Conservation (phyloP, 805 yeast genomes). For the Ogataea saltuana region DNA sequence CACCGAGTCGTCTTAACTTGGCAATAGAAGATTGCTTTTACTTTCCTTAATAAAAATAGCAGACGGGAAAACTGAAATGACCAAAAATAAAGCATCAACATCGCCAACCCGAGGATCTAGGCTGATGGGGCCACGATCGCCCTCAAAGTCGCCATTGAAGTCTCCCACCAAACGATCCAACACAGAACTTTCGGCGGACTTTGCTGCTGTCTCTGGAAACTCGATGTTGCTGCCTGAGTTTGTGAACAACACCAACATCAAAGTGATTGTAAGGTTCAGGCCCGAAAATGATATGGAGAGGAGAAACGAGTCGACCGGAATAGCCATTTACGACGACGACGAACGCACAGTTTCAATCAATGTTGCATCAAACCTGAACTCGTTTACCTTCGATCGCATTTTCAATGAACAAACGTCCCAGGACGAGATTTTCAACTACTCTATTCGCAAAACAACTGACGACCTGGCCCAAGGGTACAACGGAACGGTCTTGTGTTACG, state of each 20-base stretch:
- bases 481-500: conserved; percentile 51
- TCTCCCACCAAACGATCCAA: conserved; percentile 2
- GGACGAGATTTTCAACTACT: conserved; percentile 55
- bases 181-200: conserved; percentile 6
- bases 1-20: too few relatives aligned
- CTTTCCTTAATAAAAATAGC: conserved; percentile 1
- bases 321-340: conserved; percentile 18
- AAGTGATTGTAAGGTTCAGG: conserved; percentile 72
- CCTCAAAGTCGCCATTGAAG: conserved; percentile 8
- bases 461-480: conserved; percentile 68
- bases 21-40: not conserved
- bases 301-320: conserved; percentile 9
- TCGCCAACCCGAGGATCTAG: conserved; percentile 19
- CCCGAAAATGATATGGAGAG: conserved; percentile 44
- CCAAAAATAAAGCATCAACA: conserved; percentile 8
- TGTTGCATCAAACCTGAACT: conserved; percentile 15
- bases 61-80: not conserved
- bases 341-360: conserved; percentile 16
- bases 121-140: conserved; percentile 5
- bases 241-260: conserved; percentile 43
- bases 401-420: conserved; percentile 57
- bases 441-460: conserved; percentile 62
- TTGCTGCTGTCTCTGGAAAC: conserved; percentile 6
- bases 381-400: conserved; percentile 65
- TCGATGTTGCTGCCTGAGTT: conserved; percentile 6